Conservation (phyloP, 352 stramenopile genomes). For the Labyrinthula sp. region DNA sequence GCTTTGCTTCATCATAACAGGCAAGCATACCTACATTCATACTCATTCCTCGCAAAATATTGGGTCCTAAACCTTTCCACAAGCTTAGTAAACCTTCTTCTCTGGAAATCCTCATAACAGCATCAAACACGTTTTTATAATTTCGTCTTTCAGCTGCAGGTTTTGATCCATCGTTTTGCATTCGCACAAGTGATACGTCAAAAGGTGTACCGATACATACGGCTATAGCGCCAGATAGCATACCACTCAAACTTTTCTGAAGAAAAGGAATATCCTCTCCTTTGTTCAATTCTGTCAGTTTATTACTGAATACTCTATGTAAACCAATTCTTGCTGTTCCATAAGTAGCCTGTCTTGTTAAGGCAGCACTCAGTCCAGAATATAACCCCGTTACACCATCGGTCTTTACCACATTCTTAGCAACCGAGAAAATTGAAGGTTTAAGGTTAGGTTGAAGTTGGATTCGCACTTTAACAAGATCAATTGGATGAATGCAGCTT, state of each 20-base stretch:
- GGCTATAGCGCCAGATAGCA: slow-evolving; percentile 33
- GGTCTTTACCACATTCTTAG: slow-evolving; percentile 50
- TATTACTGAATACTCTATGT: slow-evolving; percentile 32
- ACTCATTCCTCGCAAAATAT: slow-evolving; percentile 81
- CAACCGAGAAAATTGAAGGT: slow-evolving; percentile 47
- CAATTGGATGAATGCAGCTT: slow-evolving; percentile 54
- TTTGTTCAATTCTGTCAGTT: slow-evolving; percentile 31
- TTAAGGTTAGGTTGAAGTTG: slow-evolving; percentile 50
- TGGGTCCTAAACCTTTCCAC: slow-evolving; percentile 62
- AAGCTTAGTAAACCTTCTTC: slow-evolving; percentile 62
- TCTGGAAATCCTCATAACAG: slow-evolving; percentile 57
- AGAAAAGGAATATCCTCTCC: slow-evolving; percentile 32
- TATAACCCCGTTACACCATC: slow-evolving; percentile 58
- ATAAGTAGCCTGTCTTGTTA: slow-evolving; percentile 41
- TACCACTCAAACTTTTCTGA: slow-evolving; percentile 30
- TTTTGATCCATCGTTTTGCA: slow-evolving; percentile 86
- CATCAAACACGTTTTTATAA: slow-evolving; percentile 97
- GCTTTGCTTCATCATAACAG: slow-evolving; percentile 94
- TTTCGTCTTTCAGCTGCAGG: slow-evolving; percentile 63
- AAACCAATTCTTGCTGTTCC: slow-evolving; percentile 40
- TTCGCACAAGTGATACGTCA: slow-evolving; percentile 84
- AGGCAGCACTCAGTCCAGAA: slow-evolving; percentile 47
- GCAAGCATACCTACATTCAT: slow-evolving; percentile 99
- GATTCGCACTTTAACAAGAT: slow-evolving; percentile 64
- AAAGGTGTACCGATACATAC: slow-evolving; percentile 91